A percentile compares a stretch with the other conserved stretches of the same genome.
Evolutionary conservation across 2,329 filamentous ascomycete species (phyloP).

Genomic region (Dactylellina haptotyla): DNA sequence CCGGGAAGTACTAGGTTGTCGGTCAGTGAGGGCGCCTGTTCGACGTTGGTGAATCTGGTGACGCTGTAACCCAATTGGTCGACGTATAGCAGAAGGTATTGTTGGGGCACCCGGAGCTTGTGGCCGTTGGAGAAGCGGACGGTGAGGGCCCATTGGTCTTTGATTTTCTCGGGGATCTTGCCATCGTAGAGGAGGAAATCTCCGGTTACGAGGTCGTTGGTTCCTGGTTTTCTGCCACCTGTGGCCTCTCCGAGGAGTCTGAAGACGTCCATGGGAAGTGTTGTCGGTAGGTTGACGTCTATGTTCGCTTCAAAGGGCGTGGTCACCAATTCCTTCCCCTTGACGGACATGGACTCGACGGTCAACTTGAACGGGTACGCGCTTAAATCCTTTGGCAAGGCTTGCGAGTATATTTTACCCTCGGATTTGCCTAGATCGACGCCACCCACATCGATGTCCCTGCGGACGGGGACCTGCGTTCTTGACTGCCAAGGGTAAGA

Average conservation of each 20-base stretch:
- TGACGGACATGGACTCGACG: slow-evolving; percentile 24
- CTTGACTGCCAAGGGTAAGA: slow-evolving; percentile 10
- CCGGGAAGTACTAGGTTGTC: neutral
- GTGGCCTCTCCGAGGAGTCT: slow-evolving; percentile 1
- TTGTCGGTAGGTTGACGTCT: slow-evolving; percentile 7
- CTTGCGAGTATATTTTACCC: slow-evolving; percentile 4
- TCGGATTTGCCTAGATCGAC: slow-evolving; percentile 4
- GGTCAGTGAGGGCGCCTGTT: neutral
- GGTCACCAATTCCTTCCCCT: slow-evolving; percentile 21
- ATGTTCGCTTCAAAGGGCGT: slow-evolving; percentile 15
- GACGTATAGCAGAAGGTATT: slow-evolving; percentile 8
- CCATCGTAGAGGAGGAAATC: slow-evolving; percentile 2
- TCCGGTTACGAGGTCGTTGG: too few species aligned
- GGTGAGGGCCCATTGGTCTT: slow-evolving; percentile 20
- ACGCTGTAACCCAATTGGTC: neutral
- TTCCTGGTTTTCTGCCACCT: too few species aligned
- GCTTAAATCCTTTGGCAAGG: neutral
- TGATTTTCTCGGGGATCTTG: slow-evolving; percentile 1
- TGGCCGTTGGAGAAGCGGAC: slow-evolving; percentile 21
- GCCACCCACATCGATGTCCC: slow-evolving; percentile 18
- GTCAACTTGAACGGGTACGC: slow-evolving; percentile 6
- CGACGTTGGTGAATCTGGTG: slow-evolving; percentile 7
- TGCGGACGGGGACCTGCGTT: neutral
- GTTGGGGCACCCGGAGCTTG: slow-evolving; percentile 18
- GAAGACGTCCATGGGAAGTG: slow-evolving; percentile 15